phyloP scores from a whole-genome alignment of 108 stramenopile genomes.

The Nitzschia palea region DNA sequence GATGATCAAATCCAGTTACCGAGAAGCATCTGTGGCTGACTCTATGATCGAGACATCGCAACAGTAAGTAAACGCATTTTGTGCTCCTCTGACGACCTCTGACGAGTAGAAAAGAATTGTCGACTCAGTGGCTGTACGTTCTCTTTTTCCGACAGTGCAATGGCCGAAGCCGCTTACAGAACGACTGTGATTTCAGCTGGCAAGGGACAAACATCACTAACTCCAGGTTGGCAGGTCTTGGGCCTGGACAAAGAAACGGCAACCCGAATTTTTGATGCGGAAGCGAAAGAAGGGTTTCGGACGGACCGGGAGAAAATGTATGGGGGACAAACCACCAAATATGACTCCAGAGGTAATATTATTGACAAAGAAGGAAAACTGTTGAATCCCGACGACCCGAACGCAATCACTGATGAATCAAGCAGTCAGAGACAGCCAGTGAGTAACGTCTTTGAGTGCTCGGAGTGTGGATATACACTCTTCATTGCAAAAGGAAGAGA shows the following conservation, averaged over 20 bases:
- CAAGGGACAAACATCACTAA: slow-evolving; percentile 57
- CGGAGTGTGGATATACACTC: slow-evolving; percentile 83
- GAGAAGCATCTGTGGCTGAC: slow-evolving; percentile 41
- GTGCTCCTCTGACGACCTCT: background rate
- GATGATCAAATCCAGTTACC: slow-evolving; percentile 57
- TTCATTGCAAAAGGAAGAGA: slow-evolving; percentile 89
- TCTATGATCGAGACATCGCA: slow-evolving; percentile 59
- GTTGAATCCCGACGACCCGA: slow-evolving; percentile 51
- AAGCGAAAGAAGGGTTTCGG: slow-evolving; percentile 59
- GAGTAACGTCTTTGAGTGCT: slow-evolving; percentile 69
- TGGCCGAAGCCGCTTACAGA: slow-evolving; percentile 82
- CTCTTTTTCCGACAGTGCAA: slow-evolving; percentile 48
- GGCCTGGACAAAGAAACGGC: slow-evolving; percentile 80
- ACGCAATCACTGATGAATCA: slow-evolving; percentile 27
- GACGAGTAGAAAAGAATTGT: background rate
- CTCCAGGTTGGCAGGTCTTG: slow-evolving; percentile 82
- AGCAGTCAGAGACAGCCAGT: slow-evolving; percentile 37
- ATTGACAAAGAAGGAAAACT: slow-evolving; percentile 61
- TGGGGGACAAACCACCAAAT: slow-evolving; percentile 44
- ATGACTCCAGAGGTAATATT: slow-evolving; percentile 48
- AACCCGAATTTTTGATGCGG: slow-evolving; percentile 66
- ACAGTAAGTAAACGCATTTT: slow-evolving; percentile 42
- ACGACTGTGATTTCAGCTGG: slow-evolving; percentile 59
- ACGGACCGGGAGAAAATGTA: slow-evolving; percentile 65
- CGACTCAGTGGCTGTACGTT: background rate